Percentiles rank a stretch among this genome's conserved stretches.
These are phyloP conservation scores for Epithele typhae DNA, from an alignment of 768 basidiomycete species.

Conservation along the genomic window DNA sequence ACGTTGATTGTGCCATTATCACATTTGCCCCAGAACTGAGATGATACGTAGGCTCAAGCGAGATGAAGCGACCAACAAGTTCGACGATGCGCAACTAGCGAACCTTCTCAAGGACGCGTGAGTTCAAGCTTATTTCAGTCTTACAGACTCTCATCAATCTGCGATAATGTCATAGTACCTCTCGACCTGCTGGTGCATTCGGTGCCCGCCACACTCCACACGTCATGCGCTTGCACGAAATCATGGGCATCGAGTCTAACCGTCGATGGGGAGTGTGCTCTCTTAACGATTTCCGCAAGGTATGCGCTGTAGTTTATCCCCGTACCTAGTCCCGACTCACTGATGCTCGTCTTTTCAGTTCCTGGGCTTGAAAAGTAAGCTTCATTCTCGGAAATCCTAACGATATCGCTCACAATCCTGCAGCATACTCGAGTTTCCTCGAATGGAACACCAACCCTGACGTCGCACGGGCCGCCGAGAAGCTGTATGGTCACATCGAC, in stretches of 20 bases:
- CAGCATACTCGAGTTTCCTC: constrained; percentile 64
- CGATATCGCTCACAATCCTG: background rate
- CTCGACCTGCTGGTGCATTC: constrained; percentile 69
- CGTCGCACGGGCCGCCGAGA: constrained; percentile 69
- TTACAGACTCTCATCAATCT: background rate
- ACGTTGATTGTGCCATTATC: constrained; percentile 17
- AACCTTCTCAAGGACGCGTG: constrained; percentile 63
- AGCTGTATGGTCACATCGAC: constrained; percentile 72
- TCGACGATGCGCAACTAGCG: constrained; percentile 71
- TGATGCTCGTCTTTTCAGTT: constrained; percentile 39
- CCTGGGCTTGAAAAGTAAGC: constrained; percentile 70
- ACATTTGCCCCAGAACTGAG: background rate
- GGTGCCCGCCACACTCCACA: constrained; percentile 70
- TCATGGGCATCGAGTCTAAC: constrained; percentile 80
- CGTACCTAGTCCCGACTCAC: background rate
- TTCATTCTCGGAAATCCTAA: background rate
- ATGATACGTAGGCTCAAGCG: constrained; percentile 49
- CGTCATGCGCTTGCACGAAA: constrained; percentile 70
- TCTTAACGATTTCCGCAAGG: constrained; percentile 78
- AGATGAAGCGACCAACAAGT: constrained; percentile 46
- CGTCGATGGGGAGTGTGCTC: constrained; percentile 79
- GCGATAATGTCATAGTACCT: constrained; percentile 47
- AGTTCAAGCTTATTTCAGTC: constrained; percentile 24
- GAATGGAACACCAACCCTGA: constrained; percentile 80
- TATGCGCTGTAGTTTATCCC: constrained; percentile 20